A percentile compares a stretch with the other conserved stretches of the same genome.
Conservation (phyloP, 768 basidiomycete species). For the Tricholomella constricta region DNA sequence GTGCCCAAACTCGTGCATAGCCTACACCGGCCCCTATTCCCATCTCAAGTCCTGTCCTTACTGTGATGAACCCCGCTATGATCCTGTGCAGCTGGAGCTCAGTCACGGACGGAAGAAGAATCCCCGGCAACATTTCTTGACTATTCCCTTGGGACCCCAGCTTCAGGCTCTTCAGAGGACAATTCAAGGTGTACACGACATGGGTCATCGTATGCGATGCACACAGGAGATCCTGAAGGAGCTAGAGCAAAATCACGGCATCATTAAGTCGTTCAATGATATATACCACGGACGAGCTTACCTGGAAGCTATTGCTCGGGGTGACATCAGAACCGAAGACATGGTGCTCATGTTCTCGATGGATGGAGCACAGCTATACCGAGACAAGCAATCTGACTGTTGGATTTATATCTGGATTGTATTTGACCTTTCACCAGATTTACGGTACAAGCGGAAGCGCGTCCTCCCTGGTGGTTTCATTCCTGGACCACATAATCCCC, state of each 20-base stretch:
- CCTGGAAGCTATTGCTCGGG: conserved; percentile 20
- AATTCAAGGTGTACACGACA: conserved; percentile 23
- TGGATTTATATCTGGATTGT: conserved; percentile 47
- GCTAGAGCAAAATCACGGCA: too few relatives aligned
- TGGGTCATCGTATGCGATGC: conserved; percentile 25
- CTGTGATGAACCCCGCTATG: conserved; percentile 29
- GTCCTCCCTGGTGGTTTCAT: conserved; percentile 33
- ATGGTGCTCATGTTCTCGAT: conserved; percentile 36
- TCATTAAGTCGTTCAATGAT: too few relatives aligned
- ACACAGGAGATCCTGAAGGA: conserved; percentile 24
- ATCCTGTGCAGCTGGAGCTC: too few relatives aligned
- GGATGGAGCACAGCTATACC: conserved; percentile 46
- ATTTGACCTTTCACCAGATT: conserved; percentile 19
- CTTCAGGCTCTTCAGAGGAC: conserved; percentile 37
- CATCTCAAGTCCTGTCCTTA: conserved; percentile 17
- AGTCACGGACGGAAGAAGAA: too few relatives aligned
- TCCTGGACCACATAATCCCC: conserved; percentile 41
- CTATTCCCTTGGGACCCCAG: conserved; percentile 43
- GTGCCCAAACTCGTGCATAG: conserved; percentile 27
- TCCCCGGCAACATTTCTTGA: conserved; percentile 32
- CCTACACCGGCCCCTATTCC: conserved; percentile 23
- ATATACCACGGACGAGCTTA: conserved; percentile 31
- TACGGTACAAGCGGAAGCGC: conserved; percentile 31
- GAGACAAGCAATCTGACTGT: too few relatives aligned
- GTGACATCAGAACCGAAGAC: conserved; percentile 30